A percentile compares a stretch with the other conserved stretches of the same genome.
Conservation (phyloP, 169 alveolate species). For the Plasmodium vivax region DNA sequence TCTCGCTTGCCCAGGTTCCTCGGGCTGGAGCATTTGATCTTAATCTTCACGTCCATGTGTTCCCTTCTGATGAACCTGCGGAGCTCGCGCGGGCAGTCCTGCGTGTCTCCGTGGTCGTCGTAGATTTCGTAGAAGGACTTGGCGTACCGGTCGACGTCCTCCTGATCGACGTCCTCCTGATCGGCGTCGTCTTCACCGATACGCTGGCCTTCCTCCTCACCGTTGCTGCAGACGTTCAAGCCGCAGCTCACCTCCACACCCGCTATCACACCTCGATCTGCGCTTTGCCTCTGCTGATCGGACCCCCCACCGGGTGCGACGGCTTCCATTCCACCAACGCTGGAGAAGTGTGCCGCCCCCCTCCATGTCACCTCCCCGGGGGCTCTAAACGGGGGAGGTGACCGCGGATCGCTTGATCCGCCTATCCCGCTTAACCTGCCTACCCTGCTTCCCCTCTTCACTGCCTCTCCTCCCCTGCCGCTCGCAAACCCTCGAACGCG, state of each 20-base stretch:
- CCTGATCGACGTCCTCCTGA: neutral
- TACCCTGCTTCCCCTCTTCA: neutral
- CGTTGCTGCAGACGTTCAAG: neutral
- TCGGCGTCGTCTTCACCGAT: neutral
- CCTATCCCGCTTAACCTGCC: neutral
- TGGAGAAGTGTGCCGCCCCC: neutral
- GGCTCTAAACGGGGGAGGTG: neutral
- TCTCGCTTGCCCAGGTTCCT: conserved; percentile 70
- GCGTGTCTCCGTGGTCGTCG: conserved; percentile 74
- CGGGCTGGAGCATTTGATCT: conserved; percentile 79
- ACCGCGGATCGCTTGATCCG: neutral
- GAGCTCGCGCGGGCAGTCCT: conserved; percentile 76
- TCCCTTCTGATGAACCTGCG: conserved; percentile 74
- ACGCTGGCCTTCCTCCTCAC: neutral
- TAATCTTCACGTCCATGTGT: conserved; percentile 76
- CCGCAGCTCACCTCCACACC: neutral
- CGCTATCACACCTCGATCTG: neutral
- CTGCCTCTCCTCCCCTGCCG: neutral
- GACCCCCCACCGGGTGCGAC: neutral
- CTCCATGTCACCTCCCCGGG: neutral
- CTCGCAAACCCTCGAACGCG: neutral
- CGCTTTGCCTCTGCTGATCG: neutral
- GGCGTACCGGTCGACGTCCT: neutral
- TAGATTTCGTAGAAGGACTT: conserved; percentile 74
- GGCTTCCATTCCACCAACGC: neutral